A percentile compares a stretch with the other conserved stretches of the same genome.
phyloP scores from a whole-genome alignment of 257 asterid species.

The Catharanthus roseus region DNA sequence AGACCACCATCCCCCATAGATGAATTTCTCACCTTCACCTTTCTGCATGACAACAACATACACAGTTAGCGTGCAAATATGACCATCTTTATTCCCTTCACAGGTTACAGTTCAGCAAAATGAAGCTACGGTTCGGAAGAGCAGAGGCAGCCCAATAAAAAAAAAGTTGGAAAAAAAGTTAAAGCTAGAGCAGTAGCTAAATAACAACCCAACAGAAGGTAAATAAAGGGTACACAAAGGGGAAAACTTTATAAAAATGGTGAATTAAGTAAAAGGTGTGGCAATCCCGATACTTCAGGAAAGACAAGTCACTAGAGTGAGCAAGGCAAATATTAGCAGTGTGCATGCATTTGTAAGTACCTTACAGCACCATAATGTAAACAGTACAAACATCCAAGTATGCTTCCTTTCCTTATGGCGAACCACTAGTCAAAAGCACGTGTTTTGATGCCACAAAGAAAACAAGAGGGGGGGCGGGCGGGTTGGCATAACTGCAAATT shows the following conservation, averaged over 20 bases:
- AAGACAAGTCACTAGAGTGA: neutral
- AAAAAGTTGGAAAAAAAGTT: neutral
- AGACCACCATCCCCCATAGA: constrained; percentile 72
- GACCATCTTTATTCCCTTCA: neutral
- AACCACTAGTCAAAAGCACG: neutral
- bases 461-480: neutral
- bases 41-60: constrained; percentile 32
- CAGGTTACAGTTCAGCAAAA: neutral
- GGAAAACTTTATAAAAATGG: neutral
- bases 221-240: too few relatives aligned
- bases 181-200: neutral
- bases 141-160: neutral
- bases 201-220: too few relatives aligned
- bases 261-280: neutral
- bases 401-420: too few relatives aligned
- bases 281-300: neutral
- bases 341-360: neutral
- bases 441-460: neutral
- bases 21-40: constrained; percentile 31
- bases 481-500: neutral
- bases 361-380: neutral
- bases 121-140: neutral
- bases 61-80: neutral
- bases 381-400: neutral
- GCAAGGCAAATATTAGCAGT: neutral